phyloP scores from a whole-genome alignment of 805 yeast species.

The Suhomyces faveliae region DNA sequence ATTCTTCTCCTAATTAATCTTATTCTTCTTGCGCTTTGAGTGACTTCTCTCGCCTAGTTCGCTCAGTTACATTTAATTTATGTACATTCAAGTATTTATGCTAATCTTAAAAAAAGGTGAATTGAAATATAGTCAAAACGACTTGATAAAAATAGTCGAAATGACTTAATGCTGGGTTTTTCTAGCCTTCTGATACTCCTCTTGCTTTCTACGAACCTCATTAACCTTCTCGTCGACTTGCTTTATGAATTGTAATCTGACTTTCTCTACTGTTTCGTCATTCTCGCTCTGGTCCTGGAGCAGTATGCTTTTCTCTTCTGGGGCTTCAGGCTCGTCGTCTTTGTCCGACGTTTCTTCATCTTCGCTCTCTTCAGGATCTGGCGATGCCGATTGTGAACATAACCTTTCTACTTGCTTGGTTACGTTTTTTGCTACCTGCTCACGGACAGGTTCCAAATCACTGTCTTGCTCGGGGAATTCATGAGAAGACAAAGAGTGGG shows the following conservation, averaged over 20 bases:
- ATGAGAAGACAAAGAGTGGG: constrained; percentile 9
- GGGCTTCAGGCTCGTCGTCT: neutral
- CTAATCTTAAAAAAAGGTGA: too few relatives aligned
- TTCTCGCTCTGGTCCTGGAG: neutral
- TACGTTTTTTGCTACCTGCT: constrained; percentile 31
- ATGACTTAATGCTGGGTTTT: constrained; percentile 5
- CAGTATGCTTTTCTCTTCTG: neutral
- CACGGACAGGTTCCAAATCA: constrained; percentile 23
- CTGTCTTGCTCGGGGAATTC: constrained; percentile 15
- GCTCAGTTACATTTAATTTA: too few relatives aligned
- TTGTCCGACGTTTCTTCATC: neutral
- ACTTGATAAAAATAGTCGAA: too few relatives aligned
- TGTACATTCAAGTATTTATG: too few relatives aligned
- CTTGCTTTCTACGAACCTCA: constrained; percentile 8
- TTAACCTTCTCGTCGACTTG: constrained; percentile 30
- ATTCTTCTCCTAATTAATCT: too few relatives aligned
- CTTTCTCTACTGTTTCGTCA: constrained; percentile 17
- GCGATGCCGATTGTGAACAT: constrained; percentile 9
- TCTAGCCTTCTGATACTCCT: constrained; percentile 3
- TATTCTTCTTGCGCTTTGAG: too few relatives aligned
- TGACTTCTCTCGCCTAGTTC: too few relatives aligned
- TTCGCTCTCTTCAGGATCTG: constrained; percentile 4
- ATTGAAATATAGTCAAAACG: too few relatives aligned
- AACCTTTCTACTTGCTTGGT: constrained; percentile 24
- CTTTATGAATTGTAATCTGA: constrained; percentile 23